phyloP scores from a whole-genome alignment of 495 filamentous ascomycete genomes.

The Geoglossum glabrum region DNA sequence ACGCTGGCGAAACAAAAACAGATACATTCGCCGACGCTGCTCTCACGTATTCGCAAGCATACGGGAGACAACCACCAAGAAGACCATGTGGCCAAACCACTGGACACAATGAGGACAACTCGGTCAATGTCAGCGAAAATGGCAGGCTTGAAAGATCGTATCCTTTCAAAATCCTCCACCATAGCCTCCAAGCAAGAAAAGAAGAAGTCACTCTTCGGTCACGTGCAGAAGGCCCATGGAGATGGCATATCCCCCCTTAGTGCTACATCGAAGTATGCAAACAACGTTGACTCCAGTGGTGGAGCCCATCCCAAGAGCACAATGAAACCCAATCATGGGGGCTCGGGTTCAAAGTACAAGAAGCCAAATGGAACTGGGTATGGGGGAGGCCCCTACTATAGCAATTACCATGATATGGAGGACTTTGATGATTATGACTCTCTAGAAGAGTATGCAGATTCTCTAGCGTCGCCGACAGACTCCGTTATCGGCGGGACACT shows the following conservation, averaged over 20 bases:
- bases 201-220: background rate
- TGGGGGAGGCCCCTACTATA: background rate
- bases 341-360: background rate
- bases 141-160: background rate
- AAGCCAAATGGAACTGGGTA: constrained; percentile 1
- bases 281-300: background rate
- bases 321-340: background rate
- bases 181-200: background rate
- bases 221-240: background rate
- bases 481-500: background rate
- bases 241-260: background rate
- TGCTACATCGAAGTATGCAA: background rate
- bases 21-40: background rate
- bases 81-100: background rate
- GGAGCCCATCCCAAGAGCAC: background rate
- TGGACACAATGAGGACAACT: background rate
- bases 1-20: background rate
- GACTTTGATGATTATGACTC: background rate
- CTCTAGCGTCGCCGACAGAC: background rate
- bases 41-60: background rate
- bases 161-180: background rate
- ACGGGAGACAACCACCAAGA: background rate
- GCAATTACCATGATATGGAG: background rate
- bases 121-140: background rate
- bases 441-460: constrained; percentile 1